Percentiles rank a stretch among this genome's conserved stretches.
These are phyloP conservation scores for Mortierella sp. DNA, from an alignment of 371 early-diverging fungal species.

Conservation along the genomic window DNA sequence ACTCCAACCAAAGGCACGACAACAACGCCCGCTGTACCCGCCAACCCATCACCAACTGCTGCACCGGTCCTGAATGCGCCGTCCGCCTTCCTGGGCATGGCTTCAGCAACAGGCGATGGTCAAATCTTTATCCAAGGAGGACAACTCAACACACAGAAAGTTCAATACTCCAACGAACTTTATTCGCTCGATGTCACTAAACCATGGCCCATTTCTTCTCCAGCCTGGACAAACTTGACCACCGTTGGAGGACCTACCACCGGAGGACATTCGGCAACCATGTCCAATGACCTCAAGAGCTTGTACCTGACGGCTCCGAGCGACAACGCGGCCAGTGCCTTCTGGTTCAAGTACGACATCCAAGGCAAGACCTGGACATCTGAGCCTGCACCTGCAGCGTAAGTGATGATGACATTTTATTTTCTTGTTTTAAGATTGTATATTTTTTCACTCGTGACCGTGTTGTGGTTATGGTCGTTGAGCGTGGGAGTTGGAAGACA, in stretches of 20 bases:
- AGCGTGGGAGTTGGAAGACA: not conserved
- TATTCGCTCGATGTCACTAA: slow-evolving; percentile 34
- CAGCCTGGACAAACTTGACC: slow-evolving; percentile 48
- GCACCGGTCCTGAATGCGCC: slow-evolving; percentile 2
- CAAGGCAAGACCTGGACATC: slow-evolving; percentile 28
- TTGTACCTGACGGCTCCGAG: slow-evolving; percentile 36
- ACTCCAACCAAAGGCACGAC: not conserved
- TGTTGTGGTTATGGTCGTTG: not conserved
- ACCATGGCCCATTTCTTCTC: slow-evolving; percentile 25
- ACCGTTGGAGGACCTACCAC: slow-evolving; percentile 17
- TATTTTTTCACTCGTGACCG: not conserved
- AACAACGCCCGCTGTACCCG: not conserved
- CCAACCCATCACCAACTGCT: not conserved
- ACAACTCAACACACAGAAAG: slow-evolving; percentile 23
- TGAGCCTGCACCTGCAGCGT: slow-evolving; percentile 37
- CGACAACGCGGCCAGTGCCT: not conserved
- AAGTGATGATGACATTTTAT: slow-evolving; percentile 23
- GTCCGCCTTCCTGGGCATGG: slow-evolving; percentile 21
- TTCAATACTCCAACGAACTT: slow-evolving; percentile 30
- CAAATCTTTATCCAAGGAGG: slow-evolving; percentile 41
- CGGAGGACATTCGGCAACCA: slow-evolving; percentile 31
- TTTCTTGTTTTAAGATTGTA: not conserved
- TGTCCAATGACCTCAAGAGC: slow-evolving; percentile 32
- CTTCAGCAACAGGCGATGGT: slow-evolving; percentile 25
- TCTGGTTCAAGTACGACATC: slow-evolving; percentile 36